Evolutionary conservation across 2,329 filamentous ascomycete genomes (phyloP), one percentile per base, ranked within the genome.

Genomic region (Zymoseptoria brevis): DNA sequence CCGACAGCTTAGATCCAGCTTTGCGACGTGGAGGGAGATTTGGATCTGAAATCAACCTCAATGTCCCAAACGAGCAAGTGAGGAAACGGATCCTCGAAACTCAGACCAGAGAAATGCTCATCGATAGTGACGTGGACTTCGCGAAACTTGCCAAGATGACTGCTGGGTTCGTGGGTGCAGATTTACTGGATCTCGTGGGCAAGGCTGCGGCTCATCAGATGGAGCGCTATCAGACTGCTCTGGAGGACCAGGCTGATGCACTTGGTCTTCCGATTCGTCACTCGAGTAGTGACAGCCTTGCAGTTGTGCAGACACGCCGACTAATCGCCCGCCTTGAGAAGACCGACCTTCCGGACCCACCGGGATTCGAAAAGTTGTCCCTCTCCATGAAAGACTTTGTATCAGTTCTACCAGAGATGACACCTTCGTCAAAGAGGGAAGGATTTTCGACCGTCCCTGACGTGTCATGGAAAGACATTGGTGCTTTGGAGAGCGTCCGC

Each of bases 391-490:
- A 79, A 73, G 75, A 96, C 64, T 94, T 97, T 73, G 77, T 87
- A 22, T 78, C 80, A 1, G 92, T 91, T 2, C 81, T 96, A 2
- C 84, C 88, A 8, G 83, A 83, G 59, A 83, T 96, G 62, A 83
- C 90, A 71, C 85, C 91, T 24, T 93, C 90, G 1, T 88, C 88
- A 5, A 92, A 93, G 73, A 86, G 91, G 54, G 93, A 99, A 76
- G 94, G 94, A 53, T 99, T 99, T 74, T 91, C 90, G 11, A 94
- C 90, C 0, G 90, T 97, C 51, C 94, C 94, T 7, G 87, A 92
- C 71, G 93, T 94, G 4, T 96, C 90, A 0, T 99, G 94, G 90
- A 80, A 85, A 52, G 88, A 97, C 69, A 91, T 99, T 56, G 94
- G 94, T 60, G 93, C 93, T 6, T 81, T 99, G 13, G 77, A 83